Evolutionary conservation across 768 basidiomycete species (phyloP), one percentile per base, ranked within the genome.

Genomic region (Lepiota brunneoincarnata): DNA sequence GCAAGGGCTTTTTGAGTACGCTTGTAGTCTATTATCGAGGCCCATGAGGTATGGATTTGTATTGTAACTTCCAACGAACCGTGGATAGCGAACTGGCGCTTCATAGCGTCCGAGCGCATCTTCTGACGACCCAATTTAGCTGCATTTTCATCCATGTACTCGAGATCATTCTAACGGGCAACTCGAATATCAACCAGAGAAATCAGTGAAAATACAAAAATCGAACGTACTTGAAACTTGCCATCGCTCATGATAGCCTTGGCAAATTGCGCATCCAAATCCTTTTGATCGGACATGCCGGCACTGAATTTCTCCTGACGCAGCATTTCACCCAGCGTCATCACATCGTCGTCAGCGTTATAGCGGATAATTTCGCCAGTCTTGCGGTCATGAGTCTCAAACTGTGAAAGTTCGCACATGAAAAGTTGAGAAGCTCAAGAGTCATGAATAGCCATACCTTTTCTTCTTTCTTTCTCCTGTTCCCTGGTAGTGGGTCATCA

Each of bases 101-200:
- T 98, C 88, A 97, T 93, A 18, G 89, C 92, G 63, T 98, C 96
- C 3, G 87, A 85, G 48, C 94, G 89, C 91, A 98, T 94, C 72
- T 96, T 98, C 69, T 93, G 86, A 52, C 95, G 77, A 36, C 91
- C 92, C 0, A 98, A 78, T 60, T 86, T 87, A 63, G 96, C 96
- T 0, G 93, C 94, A 66, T 98, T 96, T 59, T 98, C 97, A 60
- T 99, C 97, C 58, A 97, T 87, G 61, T 98, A 98, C 42, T 98
- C 97, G 28, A 95, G 73, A 62, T 95, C 83, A 59, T 89, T 87
- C 89, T 93, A 51, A 9, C 38, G 48, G 41, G 12, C 49, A 23
- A 31, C 38, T 56, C 20, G 45, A 42, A 31, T 14, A 43, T 36
- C 21, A 47, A 44, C 15, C 6, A 45, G 9, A 9, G 31, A 31